A percentile compares a stretch with the other conserved stretches of the same genome.
phyloP scores from a whole-genome alignment of 345 rosid species.

The Psidium friedrichsthalianum region DNA sequence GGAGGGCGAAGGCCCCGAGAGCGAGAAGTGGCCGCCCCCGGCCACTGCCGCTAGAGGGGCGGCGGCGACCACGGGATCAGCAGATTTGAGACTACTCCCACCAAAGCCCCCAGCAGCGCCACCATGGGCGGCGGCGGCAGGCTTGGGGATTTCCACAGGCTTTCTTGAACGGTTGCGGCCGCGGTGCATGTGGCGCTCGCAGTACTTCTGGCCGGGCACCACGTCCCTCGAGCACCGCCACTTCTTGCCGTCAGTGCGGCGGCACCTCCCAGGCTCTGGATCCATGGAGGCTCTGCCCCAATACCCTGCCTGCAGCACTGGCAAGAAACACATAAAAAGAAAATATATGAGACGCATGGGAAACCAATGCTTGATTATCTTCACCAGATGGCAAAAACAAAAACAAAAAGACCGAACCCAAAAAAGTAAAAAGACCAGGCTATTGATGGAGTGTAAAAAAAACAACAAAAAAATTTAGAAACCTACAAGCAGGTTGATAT shows the following conservation, averaged over 20 bases:
- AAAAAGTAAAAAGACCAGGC: neutral
- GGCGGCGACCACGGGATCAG: neutral
- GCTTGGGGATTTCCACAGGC: conserved; percentile 96
- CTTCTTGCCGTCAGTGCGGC: conserved; percentile 97
- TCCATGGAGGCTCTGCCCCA: conserved; percentile 87
- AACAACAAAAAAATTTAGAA: conserved; percentile 10
- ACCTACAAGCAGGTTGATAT: conserved; percentile 74
- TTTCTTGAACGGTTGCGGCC: conserved; percentile 99
- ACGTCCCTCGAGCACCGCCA: conserved; percentile 99
- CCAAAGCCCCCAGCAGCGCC: conserved; percentile 5
- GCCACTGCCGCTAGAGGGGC: conserved; percentile 16
- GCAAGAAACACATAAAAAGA: neutral
- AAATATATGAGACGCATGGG: neutral
- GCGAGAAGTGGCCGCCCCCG: conserved; percentile 27
- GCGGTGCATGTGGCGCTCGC: conserved; percentile 99
- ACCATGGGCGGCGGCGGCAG: conserved; percentile 10
- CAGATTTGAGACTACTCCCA: conserved; percentile 2
- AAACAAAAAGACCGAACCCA: too few relatives aligned
- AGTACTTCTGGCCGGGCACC: conserved; percentile 81
- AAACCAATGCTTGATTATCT: too few relatives aligned
- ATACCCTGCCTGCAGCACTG: conserved; percentile 57
- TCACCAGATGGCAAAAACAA: too few relatives aligned
- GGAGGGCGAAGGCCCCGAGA: conserved; percentile 36
- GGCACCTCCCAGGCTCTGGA: conserved; percentile 97
- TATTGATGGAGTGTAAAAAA: neutral